phyloP scores from a whole-genome alignment of 371 early-diverging fungal genomes.

The Batkoa obscura region DNA sequence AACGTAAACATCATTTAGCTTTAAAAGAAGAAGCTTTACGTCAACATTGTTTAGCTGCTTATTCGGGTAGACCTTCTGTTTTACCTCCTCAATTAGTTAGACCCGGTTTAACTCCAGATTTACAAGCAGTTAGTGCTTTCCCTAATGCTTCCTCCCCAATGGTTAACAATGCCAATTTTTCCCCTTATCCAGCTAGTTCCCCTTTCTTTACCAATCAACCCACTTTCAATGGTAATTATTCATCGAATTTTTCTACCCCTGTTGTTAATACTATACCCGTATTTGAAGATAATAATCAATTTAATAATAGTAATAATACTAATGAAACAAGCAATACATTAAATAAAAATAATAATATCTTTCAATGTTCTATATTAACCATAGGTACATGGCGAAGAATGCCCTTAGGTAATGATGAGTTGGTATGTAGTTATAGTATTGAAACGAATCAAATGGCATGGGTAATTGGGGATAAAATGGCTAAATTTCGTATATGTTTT shows the following conservation, averaged over 20 bases:
- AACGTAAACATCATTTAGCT: slow-evolving; percentile 22
- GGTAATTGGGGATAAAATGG: background rate
- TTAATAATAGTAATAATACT: background rate
- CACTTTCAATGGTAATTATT: too few relatives aligned
- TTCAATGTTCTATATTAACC: slow-evolving; percentile 29
- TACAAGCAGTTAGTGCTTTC: background rate
- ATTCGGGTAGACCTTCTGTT: background rate
- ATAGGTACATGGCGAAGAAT: slow-evolving; percentile 61
- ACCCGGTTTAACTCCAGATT: background rate
- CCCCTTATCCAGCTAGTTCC: background rate
- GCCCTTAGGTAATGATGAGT: slow-evolving; percentile 29
- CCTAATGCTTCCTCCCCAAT: background rate
- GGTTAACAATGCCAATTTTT: too few relatives aligned
- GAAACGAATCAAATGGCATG: background rate
- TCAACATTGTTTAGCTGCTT: slow-evolving; percentile 9
- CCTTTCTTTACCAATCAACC: background rate
- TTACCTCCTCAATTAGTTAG: slow-evolving; percentile 2
- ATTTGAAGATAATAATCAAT: too few relatives aligned
- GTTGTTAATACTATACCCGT: too few relatives aligned
- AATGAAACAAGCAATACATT: background rate
- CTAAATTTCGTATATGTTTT: slow-evolving; percentile 1
- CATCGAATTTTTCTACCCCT: too few relatives aligned
- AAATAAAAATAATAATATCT: slow-evolving; percentile 18
- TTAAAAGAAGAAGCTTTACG: slow-evolving; percentile 22
- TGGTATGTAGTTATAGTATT: slow-evolving; percentile 18